These are phyloP conservation scores for Aspergillus hortae DNA, from an alignment of 2,329 filamentous ascomycete genomes.

Conservation along the genomic window DNA sequence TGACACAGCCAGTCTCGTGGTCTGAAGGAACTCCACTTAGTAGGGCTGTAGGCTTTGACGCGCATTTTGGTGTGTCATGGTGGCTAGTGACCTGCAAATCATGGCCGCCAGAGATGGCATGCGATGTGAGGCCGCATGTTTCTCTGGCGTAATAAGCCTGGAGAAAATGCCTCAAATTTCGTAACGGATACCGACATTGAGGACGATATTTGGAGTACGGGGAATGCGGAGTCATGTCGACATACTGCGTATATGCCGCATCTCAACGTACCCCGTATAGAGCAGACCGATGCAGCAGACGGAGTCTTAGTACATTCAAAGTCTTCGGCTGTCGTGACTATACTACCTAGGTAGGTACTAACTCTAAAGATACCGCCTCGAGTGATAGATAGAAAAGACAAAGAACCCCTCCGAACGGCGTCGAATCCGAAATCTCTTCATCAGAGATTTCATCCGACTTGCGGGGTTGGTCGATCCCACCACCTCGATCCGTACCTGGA, in stretches of 20 bases:
- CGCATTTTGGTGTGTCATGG: conserved; percentile 23
- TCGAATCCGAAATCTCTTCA: neutral
- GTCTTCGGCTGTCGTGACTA: neutral
- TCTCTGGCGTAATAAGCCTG: conserved; percentile 16
- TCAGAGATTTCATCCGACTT: conserved; percentile 9
- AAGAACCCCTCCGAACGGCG: neutral
- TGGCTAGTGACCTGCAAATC: conserved; percentile 22
- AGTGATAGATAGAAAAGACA: neutral
- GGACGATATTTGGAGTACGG: conserved; percentile 2
- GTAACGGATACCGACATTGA: conserved; percentile 4
- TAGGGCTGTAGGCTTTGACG: conserved; percentile 15
- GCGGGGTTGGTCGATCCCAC: conserved; percentile 19
- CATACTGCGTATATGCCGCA: no score
- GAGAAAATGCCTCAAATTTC: conserved; percentile 20
- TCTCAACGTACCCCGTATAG: no score
- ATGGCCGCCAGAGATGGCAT: conserved; percentile 11
- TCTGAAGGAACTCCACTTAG: conserved; percentile 17
- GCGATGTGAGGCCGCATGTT: conserved; percentile 11
- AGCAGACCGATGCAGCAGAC: no score
- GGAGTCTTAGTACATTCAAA: no score
- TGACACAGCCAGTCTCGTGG: conserved; percentile 15
- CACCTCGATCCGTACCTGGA: conserved; percentile 14
- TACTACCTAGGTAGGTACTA: no score
- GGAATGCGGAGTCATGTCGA: neutral
- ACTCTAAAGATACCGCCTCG: neutral